Percentiles rank a stretch among this genome's conserved stretches.
phyloP scores from a whole-genome alignment of 1,284 basidiomycete species.

The Neolentinus lepideus region DNA sequence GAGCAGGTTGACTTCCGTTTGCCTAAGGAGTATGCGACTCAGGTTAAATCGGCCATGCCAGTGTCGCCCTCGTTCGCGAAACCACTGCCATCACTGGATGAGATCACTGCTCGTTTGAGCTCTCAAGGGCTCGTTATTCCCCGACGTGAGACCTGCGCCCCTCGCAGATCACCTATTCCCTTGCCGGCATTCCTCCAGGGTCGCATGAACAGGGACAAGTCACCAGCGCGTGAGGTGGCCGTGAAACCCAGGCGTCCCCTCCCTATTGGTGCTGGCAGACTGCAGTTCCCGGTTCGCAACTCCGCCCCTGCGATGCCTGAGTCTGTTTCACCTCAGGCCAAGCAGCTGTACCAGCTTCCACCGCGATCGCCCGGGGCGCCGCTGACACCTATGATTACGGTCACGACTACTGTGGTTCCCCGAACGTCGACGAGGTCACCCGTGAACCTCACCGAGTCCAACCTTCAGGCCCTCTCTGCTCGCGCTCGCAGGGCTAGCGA shows the following conservation, averaged over 20 bases:
- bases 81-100: conserved; percentile 60
- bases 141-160: conserved; percentile 10
- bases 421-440: conserved; percentile 34
- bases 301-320: conserved; percentile 6
- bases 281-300: conserved; percentile 35
- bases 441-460: conserved; percentile 43
- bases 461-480: conserved; percentile 42
- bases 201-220: conserved; percentile 9
- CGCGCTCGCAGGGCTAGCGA: conserved; percentile 47
- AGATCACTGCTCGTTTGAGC: conserved; percentile 60
- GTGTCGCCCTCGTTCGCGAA: conserved; percentile 16
- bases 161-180: conserved; percentile 21
- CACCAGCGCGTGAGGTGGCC: conserved; percentile 7
- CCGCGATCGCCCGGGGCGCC: conserved; percentile 29
- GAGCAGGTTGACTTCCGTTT: conserved; percentile 61
- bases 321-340: conserved; percentile 8
- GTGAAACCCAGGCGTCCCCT: conserved; percentile 21
- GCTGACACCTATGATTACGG: conserved; percentile 33
- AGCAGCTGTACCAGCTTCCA: conserved; percentile 15
- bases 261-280: conserved; percentile 40
- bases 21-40: conserved; percentile 14
- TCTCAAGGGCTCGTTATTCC: conserved; percentile 23
- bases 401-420: conserved; percentile 44
- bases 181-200: conserved; percentile 39
- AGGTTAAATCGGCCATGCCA: conserved; percentile 9